A percentile compares a stretch with the other conserved stretches of the same genome.
Conservation (phyloP, 305 asterid genomes). For the Ajuga reptans region DNA sequence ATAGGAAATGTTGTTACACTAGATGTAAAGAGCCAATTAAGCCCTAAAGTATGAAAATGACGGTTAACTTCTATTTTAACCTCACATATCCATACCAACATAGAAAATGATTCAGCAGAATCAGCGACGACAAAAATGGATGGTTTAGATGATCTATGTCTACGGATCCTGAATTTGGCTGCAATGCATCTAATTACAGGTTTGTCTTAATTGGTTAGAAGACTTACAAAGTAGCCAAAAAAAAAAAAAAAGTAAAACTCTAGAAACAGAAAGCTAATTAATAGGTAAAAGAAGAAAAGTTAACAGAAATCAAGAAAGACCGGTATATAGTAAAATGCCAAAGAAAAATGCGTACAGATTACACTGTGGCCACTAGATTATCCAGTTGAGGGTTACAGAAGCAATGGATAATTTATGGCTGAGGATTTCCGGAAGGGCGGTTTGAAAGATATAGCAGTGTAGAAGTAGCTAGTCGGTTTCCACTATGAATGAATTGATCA, state of each 20-base stretch:
- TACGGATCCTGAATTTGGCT: not conserved
- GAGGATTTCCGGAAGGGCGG: not conserved
- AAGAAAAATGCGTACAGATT: not conserved
- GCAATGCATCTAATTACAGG: not conserved
- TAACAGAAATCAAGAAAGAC: not conserved
- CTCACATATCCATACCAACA: not conserved
- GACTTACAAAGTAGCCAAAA: too few relatives aligned
- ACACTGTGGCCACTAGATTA: not conserved
- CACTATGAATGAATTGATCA: not conserved
- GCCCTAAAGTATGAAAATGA: not conserved
- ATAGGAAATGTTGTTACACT: constrained; percentile 1
- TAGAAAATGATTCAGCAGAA: not conserved
- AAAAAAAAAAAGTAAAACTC: too few relatives aligned
- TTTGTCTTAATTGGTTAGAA: too few relatives aligned
- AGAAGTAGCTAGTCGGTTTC: not conserved
- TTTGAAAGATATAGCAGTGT: not conserved
- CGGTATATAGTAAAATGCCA: not conserved
- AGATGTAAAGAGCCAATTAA: not conserved
- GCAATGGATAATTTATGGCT: too few relatives aligned
- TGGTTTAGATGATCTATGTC: not conserved
- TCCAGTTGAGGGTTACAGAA: not conserved
- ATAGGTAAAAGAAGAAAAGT: too few relatives aligned
- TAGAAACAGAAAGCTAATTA: not conserved
- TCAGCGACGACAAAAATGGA: not conserved
- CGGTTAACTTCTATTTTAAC: not conserved